Evolutionary conservation across 2,329 filamentous ascomycete genomes (phyloP).

Genomic region (Cercospora sp.): DNA sequence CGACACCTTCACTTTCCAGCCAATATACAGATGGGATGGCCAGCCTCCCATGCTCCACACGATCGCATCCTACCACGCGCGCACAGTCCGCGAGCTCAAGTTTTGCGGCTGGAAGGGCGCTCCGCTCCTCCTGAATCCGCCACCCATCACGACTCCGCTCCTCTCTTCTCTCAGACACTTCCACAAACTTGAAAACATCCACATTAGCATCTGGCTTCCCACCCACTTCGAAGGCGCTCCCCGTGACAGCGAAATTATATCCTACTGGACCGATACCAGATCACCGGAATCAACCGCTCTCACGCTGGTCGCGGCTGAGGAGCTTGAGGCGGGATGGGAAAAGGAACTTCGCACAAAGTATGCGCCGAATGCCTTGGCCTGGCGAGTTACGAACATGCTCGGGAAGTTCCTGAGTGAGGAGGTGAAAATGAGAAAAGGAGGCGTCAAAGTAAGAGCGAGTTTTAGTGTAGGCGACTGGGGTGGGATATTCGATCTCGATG

Average conservation of each 20-base stretch:
- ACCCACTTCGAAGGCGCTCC: constrained; percentile 42
- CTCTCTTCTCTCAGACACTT: constrained; percentile 45
- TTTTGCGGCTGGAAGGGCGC: constrained; percentile 51
- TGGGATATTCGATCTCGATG: constrained; percentile 50
- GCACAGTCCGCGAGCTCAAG: constrained; percentile 48
- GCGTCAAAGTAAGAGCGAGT: constrained; percentile 48
- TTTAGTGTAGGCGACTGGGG: constrained; percentile 45
- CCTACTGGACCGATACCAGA: constrained; percentile 47
- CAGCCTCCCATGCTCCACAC: constrained; percentile 45
- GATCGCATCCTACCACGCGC: constrained; percentile 44
- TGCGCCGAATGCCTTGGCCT: constrained; percentile 44
- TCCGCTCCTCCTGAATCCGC: constrained; percentile 43
- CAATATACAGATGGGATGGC: constrained; percentile 45
- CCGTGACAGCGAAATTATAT: constrained; percentile 47
- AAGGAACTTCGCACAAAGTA: constrained; percentile 44
- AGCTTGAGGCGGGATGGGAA: constrained; percentile 43
- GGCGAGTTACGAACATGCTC: constrained; percentile 43
- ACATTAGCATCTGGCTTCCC: constrained; percentile 46
- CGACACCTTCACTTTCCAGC: constrained; percentile 37
- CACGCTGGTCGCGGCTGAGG: constrained; percentile 33
- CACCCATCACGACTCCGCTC: constrained; percentile 42
- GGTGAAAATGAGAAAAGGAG: constrained; percentile 44
- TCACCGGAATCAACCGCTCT: constrained; percentile 44
- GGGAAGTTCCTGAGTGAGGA: constrained; percentile 43
- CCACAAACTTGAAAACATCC: constrained; percentile 44